Evolutionary conservation across 352 stramenopile genomes (phyloP), one percentile per base, ranked within the genome.

Genomic region (Blastocystis sp.): DNA sequence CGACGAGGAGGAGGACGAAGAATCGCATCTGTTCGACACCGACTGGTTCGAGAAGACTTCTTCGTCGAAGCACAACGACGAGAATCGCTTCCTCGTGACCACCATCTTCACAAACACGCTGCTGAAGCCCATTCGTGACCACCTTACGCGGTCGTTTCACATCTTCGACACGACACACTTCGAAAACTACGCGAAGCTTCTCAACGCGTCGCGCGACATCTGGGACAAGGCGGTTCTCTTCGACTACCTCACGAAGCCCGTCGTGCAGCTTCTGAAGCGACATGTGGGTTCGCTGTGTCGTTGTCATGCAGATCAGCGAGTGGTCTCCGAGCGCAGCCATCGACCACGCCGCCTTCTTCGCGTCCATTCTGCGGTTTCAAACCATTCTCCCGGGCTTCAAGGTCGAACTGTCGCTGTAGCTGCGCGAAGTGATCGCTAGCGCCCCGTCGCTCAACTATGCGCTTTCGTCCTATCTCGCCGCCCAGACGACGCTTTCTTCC

Each of bases 361-460:
- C 18, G 1, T 57, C 64, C 11, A 29, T 76, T 0, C 64, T 76
- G 7, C 64, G 64, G 7, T 76, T 42, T 9, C 64, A 76, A 32
- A 76, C 64, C 0, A 18, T 76, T 21, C 64, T 76, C 14, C 64
- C 64, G 6, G 64, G 64, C 21, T 76, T 57, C 46, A 38, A 76
- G 9, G 40, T 38, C 24, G 64, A 76, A 7, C 11, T 76, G 21
- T 76, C 9, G 16, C n/a, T 16, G n/a, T 64, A 18, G 11, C 21
- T 36, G 16, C 7, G 9, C 11, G 16, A 64, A 14, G 7, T 64
- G 21, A 64, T 21, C 7, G 7, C 7, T 16, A 64, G 54, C n/a
- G 7, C 53, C 40, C 64, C 64, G 7, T 21, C 16, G 0, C n/a
- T 76, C 3, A 76, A 29, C 24, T 51, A 21, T 14, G 14, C 36